Conservation (phyloP, 306 rosid genomes). For the Medicago ruthenica region DNA sequence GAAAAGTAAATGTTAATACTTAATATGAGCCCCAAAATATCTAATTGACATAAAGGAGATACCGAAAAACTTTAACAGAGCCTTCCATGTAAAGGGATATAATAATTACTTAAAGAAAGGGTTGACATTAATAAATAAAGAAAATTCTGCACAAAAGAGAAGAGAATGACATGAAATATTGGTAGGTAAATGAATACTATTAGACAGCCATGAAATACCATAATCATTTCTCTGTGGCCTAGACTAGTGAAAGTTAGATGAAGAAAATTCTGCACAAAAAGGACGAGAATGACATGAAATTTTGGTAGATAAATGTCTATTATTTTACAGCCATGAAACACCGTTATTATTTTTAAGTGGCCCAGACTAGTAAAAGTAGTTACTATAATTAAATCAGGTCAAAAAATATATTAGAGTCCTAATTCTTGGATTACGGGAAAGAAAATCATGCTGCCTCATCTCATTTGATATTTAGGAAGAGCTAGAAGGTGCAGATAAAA, state of each 20-base stretch:
- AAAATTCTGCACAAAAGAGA: background rate
- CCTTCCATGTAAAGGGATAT: constrained; percentile 23
- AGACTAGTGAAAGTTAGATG: too few species aligned
- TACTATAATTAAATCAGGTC: background rate
- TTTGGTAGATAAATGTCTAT: too few species aligned
- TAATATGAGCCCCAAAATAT: background rate
- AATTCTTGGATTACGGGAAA: background rate
- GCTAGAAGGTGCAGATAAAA: background rate
- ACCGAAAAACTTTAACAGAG: constrained; percentile 6
- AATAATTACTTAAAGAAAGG: background rate
- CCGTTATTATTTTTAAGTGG: background rate
- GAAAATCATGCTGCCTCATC: constrained; percentile 18
- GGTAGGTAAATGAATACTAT: background rate
- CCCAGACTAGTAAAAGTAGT: background rate
- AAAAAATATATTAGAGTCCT: background rate
- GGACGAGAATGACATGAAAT: too few species aligned
- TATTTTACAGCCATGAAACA: too few species aligned
- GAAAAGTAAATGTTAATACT: constrained; percentile 23
- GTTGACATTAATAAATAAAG: background rate
- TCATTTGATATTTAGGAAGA: constrained; percentile 21
- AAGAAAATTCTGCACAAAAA: too few species aligned
- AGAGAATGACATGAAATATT: background rate
- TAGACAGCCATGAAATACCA: constrained; percentile 26
- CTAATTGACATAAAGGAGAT: constrained; percentile 27
- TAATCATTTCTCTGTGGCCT: background rate